Percentiles rank a stretch among this genome's conserved stretches.
phyloP scores from a whole-genome alignment of 495 filamentous ascomycete species.

The Pseudomonodictys pantanalensis region DNA sequence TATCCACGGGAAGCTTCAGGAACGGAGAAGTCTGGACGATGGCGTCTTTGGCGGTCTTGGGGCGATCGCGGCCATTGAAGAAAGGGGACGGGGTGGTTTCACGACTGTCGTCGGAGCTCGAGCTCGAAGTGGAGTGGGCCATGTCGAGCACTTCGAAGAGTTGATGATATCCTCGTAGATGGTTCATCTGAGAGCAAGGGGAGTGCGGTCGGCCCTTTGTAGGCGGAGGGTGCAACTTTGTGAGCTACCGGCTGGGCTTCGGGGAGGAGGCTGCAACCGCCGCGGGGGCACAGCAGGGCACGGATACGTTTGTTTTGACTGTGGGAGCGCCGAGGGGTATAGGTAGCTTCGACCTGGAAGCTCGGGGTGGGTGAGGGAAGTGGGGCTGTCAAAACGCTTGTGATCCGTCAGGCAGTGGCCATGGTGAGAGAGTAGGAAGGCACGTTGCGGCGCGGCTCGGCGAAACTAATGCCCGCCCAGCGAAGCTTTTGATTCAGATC shows the following conservation, averaged over 20 bases:
- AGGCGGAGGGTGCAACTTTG: neutral
- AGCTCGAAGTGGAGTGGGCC: neutral
- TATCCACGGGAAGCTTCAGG: constrained; percentile 25
- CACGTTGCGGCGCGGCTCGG: no score
- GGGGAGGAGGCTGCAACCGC: neutral
- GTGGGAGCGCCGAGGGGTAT: no score
- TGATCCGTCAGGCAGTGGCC: no score
- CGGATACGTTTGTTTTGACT: no score
- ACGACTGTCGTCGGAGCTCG: constrained; percentile 5
- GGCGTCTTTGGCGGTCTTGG: neutral
- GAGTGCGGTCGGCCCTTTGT: neutral
- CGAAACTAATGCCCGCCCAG: no score
- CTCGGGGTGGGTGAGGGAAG: no score
- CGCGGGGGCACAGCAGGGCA: no score
- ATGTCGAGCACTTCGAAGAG: neutral
- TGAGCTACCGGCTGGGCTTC: neutral
- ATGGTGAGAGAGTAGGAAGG: no score
- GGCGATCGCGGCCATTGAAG: neutral
- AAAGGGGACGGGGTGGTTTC: neutral
- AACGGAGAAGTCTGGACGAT: constrained; percentile 12
- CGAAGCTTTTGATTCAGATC: no score
- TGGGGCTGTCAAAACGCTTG: no score
- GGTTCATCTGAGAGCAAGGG: neutral
- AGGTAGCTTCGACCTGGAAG: no score
- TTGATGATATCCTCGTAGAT: neutral